These are phyloP conservation scores for Paramyrothecium roridum DNA, from an alignment of 2,329 filamentous ascomycete species.

Conservation along the genomic window DNA sequence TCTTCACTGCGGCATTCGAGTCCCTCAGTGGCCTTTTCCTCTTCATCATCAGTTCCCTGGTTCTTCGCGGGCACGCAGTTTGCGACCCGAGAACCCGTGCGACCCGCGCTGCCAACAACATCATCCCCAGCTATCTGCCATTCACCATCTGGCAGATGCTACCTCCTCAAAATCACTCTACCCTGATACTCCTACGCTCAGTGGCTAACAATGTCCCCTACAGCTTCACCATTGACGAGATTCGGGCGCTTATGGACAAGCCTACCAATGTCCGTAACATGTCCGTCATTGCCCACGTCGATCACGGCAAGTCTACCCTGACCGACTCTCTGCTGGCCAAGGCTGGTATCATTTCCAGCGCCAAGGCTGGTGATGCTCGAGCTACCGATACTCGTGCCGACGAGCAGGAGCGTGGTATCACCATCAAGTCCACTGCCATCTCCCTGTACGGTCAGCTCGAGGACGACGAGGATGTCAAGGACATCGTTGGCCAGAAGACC, in stretches of 20 bases:
- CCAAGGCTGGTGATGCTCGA: conserved; percentile 92
- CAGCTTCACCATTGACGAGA: conserved; percentile 98
- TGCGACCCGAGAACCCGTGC: too few species aligned
- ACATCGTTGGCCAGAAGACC: conserved; percentile 84
- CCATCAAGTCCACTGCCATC: conserved; percentile 99
- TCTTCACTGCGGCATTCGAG: not conserved
- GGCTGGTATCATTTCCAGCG: conserved; percentile 98
- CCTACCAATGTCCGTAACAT: conserved; percentile 84
- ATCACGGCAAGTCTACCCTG: conserved; percentile 99
- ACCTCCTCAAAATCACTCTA: too few species aligned
- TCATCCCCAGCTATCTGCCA: too few species aligned
- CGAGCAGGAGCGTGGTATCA: conserved; percentile 99
- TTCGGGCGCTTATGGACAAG: conserved; percentile 76
- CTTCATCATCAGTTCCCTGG: not conserved
- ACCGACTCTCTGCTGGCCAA: conserved; percentile 99
- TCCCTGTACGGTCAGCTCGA: conserved; percentile 88
- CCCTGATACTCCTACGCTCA: conserved; percentile 9
- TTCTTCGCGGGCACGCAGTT: too few species aligned
- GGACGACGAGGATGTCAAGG: conserved; percentile 85
- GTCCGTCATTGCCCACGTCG: conserved; percentile 99
- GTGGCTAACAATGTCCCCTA: conserved; percentile 47
- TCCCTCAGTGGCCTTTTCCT: not conserved
- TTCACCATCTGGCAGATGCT: too few species aligned
- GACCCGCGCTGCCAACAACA: too few species aligned
- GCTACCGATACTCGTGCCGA: conserved; percentile 96